phyloP scores from a whole-genome alignment of 805 yeast genomes.

The Ogataea trehaloabstinens region DNA sequence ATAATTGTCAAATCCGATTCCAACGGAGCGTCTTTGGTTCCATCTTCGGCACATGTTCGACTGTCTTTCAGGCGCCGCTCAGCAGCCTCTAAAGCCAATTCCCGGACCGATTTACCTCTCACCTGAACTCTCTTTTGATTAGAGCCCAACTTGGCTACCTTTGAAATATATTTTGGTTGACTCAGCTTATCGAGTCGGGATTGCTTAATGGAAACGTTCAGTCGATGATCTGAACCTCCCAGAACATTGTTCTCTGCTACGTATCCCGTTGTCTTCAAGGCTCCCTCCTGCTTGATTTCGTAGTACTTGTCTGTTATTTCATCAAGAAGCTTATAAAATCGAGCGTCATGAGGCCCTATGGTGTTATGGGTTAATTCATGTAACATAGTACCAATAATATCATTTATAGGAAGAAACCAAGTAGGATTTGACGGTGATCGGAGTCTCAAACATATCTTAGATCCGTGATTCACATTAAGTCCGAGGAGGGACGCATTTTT shows the following conservation, averaged over 20 bases:
- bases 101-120: conserved; percentile 34
- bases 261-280: conserved; percentile 45
- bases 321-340: conserved; percentile 66
- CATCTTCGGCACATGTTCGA: conserved; percentile 41
- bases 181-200: conserved; percentile 41
- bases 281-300: conserved; percentile 40
- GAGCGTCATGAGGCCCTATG: conserved; percentile 75
- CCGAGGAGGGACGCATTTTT: conserved; percentile 66
- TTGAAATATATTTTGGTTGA: conserved; percentile 40
- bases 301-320: conserved; percentile 53
- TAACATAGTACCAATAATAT: conserved; percentile 75
- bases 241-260: conserved; percentile 46
- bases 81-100: conserved; percentile 57
- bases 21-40: conserved; percentile 34
- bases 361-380: conserved; percentile 86
- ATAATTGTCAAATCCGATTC: conserved; percentile 44
- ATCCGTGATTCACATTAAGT: conserved; percentile 76
- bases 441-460: conserved; percentile 67
- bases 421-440: conserved; percentile 54
- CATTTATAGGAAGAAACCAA: conserved; percentile 59
- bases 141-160: conserved; percentile 35
- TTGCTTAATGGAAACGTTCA: conserved; percentile 28
- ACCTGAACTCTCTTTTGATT: conserved; percentile 3
- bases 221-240: conserved; percentile 33
- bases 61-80: conserved; percentile 55